Conservation (phyloP, 2,329 filamentous ascomycete species). For the Chaetomiaceae sp. region DNA sequence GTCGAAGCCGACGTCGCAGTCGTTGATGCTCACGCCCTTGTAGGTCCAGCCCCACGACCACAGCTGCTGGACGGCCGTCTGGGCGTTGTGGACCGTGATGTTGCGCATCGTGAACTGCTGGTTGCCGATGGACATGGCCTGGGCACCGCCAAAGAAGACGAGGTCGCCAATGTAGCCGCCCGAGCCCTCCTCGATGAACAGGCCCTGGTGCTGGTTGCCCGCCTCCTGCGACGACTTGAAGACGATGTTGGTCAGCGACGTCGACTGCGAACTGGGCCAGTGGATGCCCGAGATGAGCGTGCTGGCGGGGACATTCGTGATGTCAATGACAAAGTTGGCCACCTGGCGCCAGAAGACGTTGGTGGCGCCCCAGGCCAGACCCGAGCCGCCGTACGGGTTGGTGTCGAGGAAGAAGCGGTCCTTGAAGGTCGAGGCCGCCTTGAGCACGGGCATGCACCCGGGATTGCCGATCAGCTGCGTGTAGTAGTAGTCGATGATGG, state of each 20-base stretch:
- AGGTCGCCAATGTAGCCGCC: constrained; percentile 66
- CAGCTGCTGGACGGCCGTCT: constrained; percentile 65
- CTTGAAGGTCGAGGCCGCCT: constrained; percentile 46
- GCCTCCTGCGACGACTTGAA: constrained; percentile 44
- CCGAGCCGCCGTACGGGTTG: constrained; percentile 37
- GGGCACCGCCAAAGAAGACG: constrained; percentile 62
- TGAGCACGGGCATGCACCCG: constrained; percentile 49
- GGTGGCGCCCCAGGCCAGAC: constrained; percentile 46
- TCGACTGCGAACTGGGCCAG: constrained; percentile 64
- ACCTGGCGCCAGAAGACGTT: constrained; percentile 58
- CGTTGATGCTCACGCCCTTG: constrained; percentile 59
- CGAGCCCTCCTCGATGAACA: constrained; percentile 60
- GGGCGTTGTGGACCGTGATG: constrained; percentile 58
- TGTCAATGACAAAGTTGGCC: constrained; percentile 54
- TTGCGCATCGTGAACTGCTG: constrained; percentile 70
- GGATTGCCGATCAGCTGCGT: constrained; percentile 72
- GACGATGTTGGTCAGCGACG: constrained; percentile 52
- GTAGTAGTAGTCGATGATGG: constrained; percentile 73
- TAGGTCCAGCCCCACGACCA: constrained; percentile 78
- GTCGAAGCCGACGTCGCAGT: constrained; percentile 63
- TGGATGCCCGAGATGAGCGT: constrained; percentile 52
- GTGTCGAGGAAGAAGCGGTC: constrained; percentile 44
- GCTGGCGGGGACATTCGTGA: constrained; percentile 45
- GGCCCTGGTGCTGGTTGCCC: constrained; percentile 49
- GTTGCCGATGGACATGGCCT: constrained; percentile 52